Conservation (phyloP, 1,284 basidiomycete species). For the Retiboletus flavoniger region DNA sequence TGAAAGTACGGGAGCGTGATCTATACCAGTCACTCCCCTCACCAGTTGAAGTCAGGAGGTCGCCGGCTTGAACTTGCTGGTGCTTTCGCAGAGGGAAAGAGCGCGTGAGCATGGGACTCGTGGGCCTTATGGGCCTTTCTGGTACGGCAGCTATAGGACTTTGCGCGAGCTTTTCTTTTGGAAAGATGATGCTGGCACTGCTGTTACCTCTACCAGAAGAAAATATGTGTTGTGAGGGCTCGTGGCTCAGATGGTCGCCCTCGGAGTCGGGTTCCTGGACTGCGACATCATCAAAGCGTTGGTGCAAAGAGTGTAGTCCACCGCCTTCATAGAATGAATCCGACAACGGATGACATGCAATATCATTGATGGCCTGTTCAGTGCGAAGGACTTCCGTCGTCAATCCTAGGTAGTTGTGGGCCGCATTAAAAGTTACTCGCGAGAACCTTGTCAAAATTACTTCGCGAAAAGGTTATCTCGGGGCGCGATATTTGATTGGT, state of each 20-base stretch:
- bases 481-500: not conserved
- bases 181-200: slow-evolving; percentile 9
- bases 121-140: not conserved
- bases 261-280: slow-evolving; percentile 48
- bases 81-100: slow-evolving; percentile 37
- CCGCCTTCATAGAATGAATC: slow-evolving; percentile 91
- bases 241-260: slow-evolving; percentile 53
- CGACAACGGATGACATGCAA: slow-evolving; percentile 94
- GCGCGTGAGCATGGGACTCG: slow-evolving; percentile 13
- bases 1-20: slow-evolving; percentile 49
- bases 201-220: slow-evolving; percentile 18
- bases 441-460: slow-evolving; percentile 96
- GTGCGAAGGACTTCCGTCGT: slow-evolving; percentile 95
- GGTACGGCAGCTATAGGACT: slow-evolving; percentile 18
- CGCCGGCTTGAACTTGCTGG: slow-evolving; percentile 65
- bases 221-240: slow-evolving; percentile 23
- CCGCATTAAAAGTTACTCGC: slow-evolving; percentile 93
- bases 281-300: slow-evolving; percentile 70
- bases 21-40: slow-evolving; percentile 47
- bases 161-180: slow-evolving; percentile 27
- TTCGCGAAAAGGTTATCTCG: slow-evolving; percentile 5
- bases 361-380: slow-evolving; percentile 94
- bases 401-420: slow-evolving; percentile 94
- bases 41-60: slow-evolving; percentile 56
- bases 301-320: slow-evolving; percentile 85